Evolutionary conservation across 345 rosid genomes (phyloP), one percentile per base, ranked within the genome.

Genomic region (Camelina hispida): DNA sequence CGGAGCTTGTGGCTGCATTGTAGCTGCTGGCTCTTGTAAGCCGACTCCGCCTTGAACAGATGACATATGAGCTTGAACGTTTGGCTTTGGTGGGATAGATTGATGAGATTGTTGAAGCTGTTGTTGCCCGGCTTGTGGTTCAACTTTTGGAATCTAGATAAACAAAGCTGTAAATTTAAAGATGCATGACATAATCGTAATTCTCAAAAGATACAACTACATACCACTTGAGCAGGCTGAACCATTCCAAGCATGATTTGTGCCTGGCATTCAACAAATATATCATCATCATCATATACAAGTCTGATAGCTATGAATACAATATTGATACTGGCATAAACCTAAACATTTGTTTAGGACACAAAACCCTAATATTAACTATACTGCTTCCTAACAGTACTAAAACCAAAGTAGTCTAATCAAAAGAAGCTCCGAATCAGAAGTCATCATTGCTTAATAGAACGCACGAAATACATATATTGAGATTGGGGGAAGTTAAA

Each of bases 181-280:
- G 23, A 71, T 40, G 68, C 23, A 68, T 13, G 23, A 46, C 46
- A 55, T 13, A 18, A 48, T 81, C n/a, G 35, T 47, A 63, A 14
- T 62, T 57, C 11, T 28, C 15, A 73, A 40, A 40, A 66, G 77
- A 71, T 40, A 9, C 67, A 62, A 74, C 38, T 72, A 51, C 65
- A 75, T 84, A 95, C 99, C 89, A 60, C 86, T 88, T 86, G 97
- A 69, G 96, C 91, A 47, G 97, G 96, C 79, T 90, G 94, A 66
- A 95, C 91, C 99, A 95, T 95, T 83, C 99, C 99, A 34, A 95
- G 94, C 99, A 95, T 95, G 77, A 95, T 90, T 69, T 95, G 98
- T 68, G 99, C 99, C 98, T 92, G 80, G 8, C 44, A 68, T 68
- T 60, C 28, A 69, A 58, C 61, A 70, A 30, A 37, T 11, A 63